Conservation (phyloP, 805 yeast species). For the Ogataea pini region DNA sequence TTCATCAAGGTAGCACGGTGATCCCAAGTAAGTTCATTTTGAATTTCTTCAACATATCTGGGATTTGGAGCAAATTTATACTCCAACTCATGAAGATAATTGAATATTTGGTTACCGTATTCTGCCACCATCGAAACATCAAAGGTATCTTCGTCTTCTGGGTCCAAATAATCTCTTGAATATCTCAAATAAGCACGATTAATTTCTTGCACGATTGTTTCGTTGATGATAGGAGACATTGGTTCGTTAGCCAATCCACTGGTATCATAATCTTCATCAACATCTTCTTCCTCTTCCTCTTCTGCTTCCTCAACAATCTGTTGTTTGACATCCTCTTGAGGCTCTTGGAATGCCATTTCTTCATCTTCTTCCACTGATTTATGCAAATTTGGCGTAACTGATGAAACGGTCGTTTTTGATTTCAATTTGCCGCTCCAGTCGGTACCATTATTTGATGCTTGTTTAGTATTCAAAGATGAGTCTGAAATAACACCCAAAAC, state of each 20-base stretch:
- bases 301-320: slow-evolving; percentile 11
- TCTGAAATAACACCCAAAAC: slow-evolving; percentile 33
- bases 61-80: slow-evolving; percentile 67
- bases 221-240: slow-evolving; percentile 58
- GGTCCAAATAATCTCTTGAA: slow-evolving; percentile 57
- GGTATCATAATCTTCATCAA: slow-evolving; percentile 37
- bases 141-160: slow-evolving; percentile 77
- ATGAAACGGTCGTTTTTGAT: not conserved
- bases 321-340: not conserved
- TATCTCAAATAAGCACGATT: slow-evolving; percentile 51
- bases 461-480: slow-evolving; percentile 25
- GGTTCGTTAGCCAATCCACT: slow-evolving; percentile 40
- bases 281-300: slow-evolving; percentile 39
- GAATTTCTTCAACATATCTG: slow-evolving; percentile 71
- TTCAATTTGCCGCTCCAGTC: not conserved
- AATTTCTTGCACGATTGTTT: slow-evolving; percentile 50
- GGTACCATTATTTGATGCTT: slow-evolving; percentile 5
- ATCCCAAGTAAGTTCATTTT: slow-evolving; percentile 71
- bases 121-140: slow-evolving; percentile 93
- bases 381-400: not conserved
- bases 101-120: slow-evolving; percentile 84
- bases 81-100: slow-evolving; percentile 73
- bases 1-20: slow-evolving; percentile 83
- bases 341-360: slow-evolving; percentile 1
- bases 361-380: not conserved